phyloP scores from a whole-genome alignment of 2,329 filamentous ascomycete species.

The Aspergillus aculeatus region DNA sequence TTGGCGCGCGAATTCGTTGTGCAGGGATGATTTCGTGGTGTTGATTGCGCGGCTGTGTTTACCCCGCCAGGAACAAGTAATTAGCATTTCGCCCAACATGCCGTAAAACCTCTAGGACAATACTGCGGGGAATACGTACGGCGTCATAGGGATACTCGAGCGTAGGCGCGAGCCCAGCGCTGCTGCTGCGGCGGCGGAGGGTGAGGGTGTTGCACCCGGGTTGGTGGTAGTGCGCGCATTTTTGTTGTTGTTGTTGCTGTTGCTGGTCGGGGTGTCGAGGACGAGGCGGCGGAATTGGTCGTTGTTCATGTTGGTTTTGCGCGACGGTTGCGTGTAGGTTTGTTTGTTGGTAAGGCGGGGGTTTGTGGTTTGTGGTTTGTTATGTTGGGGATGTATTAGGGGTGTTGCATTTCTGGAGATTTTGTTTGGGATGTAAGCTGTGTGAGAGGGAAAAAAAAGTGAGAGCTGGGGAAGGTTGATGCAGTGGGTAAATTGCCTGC shows the following conservation, averaged over 20 bases:
- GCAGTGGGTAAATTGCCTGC: too few relatives aligned
- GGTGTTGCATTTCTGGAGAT: too few relatives aligned
- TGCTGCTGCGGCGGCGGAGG: not conserved
- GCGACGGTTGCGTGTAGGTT: not conserved
- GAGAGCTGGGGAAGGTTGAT: too few relatives aligned
- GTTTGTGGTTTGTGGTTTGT: not conserved
- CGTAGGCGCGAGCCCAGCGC: slow-evolving; percentile 74
- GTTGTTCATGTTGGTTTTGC: slow-evolving; percentile 72
- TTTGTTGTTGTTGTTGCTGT: slow-evolving; percentile 7
- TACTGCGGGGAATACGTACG: slow-evolving; percentile 54
- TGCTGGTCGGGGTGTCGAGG: slow-evolving; percentile 45
- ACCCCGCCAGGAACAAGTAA: not conserved
- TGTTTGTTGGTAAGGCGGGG: too few relatives aligned
- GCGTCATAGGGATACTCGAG: slow-evolving; percentile 89
- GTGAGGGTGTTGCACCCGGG: slow-evolving; percentile 47
- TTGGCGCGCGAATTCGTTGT: slow-evolving; percentile 75
- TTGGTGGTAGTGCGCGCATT: slow-evolving; percentile 16
- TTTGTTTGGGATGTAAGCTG: too few relatives aligned
- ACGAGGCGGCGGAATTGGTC: slow-evolving; percentile 85
- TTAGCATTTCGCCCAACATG: slow-evolving; percentile 6
- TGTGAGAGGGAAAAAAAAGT: too few relatives aligned
- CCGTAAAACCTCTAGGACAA: not conserved
- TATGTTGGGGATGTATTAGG: not conserved
- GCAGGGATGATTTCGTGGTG: slow-evolving; percentile 31
- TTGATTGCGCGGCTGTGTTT: slow-evolving; percentile 62